Evolutionary conservation across 2,329 filamentous ascomycete genomes (phyloP).

Genomic region (Talaromyces sp.): DNA sequence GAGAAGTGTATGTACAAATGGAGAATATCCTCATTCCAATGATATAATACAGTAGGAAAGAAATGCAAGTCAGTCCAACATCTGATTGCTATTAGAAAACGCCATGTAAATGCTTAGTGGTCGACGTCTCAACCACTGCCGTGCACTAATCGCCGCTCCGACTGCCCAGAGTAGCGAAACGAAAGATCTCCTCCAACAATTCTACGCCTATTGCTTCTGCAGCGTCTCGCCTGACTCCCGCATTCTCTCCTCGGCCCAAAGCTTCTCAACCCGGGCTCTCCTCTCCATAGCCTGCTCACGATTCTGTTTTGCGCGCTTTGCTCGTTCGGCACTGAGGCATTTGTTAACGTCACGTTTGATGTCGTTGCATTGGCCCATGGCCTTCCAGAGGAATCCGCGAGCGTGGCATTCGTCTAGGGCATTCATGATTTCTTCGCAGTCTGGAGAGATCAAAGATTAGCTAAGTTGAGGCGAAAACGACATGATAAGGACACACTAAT

Average conservation of each 20-base stretch:
- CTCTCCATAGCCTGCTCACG: constrained; percentile 67
- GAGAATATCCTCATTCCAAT: background rate
- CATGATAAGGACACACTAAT: constrained; percentile 57
- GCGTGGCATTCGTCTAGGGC: constrained; percentile 95
- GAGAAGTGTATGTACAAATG: constrained; percentile 11
- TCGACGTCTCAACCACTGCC: background rate
- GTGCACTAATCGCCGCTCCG: too few relatives aligned
- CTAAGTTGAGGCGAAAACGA: background rate
- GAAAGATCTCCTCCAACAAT: background rate
- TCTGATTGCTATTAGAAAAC: constrained; percentile 4
- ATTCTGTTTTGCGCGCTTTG: constrained; percentile 74
- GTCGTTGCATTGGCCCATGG: constrained; percentile 83
- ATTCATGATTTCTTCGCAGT: constrained; percentile 90
- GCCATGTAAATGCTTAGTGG: constrained; percentile 10
- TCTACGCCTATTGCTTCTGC: constrained; percentile 10
- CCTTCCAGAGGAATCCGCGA: constrained; percentile 86
- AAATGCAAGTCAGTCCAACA: constrained; percentile 2
- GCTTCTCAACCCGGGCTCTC: constrained; percentile 69
- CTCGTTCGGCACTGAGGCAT: constrained; percentile 77
- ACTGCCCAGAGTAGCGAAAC: background rate
- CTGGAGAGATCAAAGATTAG: constrained; percentile 48
- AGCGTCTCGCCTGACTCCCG: constrained; percentile 20
- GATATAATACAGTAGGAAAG: background rate
- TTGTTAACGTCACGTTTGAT: constrained; percentile 79
- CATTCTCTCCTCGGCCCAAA: constrained; percentile 63